Conservation (phyloP, 257 asterid species). For the Eustoma russellianum region DNA sequence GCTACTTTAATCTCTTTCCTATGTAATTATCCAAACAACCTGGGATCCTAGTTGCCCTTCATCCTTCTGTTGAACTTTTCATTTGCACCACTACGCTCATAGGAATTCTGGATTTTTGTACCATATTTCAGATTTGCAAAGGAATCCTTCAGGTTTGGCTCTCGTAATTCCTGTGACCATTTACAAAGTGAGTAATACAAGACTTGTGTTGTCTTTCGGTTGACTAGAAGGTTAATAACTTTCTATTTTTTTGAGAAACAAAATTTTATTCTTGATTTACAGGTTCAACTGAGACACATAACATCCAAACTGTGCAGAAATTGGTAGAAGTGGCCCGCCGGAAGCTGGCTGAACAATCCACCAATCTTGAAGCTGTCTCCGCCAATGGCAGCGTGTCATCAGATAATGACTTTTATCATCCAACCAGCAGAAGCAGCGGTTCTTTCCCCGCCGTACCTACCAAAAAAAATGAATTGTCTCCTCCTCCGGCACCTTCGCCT, state of each 20-base stretch:
- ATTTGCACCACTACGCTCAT: slow-evolving; percentile 7
- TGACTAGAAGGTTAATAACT: background rate
- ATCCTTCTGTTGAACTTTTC: background rate
- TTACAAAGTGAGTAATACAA: slow-evolving; percentile 32
- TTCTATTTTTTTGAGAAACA: background rate
- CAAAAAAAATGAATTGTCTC: slow-evolving; percentile 15
- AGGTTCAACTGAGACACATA: slow-evolving; percentile 31
- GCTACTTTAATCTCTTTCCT: slow-evolving; percentile 38
- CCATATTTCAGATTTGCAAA: slow-evolving; percentile 39
- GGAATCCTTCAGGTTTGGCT: slow-evolving; percentile 20
- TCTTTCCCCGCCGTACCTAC: slow-evolving; percentile 64
- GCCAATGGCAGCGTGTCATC: slow-evolving; percentile 21
- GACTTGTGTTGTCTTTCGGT: background rate
- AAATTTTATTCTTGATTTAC: slow-evolving; percentile 15
- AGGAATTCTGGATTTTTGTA: slow-evolving; percentile 10
- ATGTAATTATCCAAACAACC: slow-evolving; percentile 37
- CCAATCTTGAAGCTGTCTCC: slow-evolving; percentile 49
- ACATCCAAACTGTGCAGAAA: slow-evolving; percentile 18
- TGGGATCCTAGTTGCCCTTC: background rate
- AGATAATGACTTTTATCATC: slow-evolving; percentile 28
- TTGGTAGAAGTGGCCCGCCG: slow-evolving; percentile 34
- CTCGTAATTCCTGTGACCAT: slow-evolving; percentile 26
- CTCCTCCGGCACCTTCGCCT: slow-evolving; percentile 21
- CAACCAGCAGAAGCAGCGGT: slow-evolving; percentile 73
- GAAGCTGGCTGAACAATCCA: slow-evolving; percentile 38